phyloP scores from a whole-genome alignment of 192 early-diverging fungal genomes.

The Paraglomus brasilianum region DNA sequence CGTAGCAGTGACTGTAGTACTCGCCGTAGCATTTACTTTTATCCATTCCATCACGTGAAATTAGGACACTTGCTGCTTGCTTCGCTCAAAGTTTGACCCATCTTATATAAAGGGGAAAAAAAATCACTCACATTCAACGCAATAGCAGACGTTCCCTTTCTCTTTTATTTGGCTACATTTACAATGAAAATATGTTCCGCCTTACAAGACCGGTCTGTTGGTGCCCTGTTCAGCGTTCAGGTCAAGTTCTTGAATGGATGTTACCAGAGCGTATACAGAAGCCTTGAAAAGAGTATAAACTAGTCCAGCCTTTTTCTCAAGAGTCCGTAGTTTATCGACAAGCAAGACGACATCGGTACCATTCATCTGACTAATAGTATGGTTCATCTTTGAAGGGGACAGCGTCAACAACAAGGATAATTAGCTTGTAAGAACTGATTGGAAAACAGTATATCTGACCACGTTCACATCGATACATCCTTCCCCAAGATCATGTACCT shows the following conservation, averaged over 20 bases:
- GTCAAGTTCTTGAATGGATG: neutral
- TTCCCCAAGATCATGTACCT: neutral
- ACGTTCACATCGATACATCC: neutral
- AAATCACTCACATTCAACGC: no score
- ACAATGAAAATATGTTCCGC: no score
- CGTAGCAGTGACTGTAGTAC: no score
- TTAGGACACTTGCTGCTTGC: no score
- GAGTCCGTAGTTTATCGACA: constrained; percentile 38
- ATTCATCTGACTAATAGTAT: constrained; percentile 34
- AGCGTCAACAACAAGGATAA: neutral
- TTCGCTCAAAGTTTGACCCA: no score
- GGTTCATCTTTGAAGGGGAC: constrained; percentile 32
- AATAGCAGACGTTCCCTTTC: no score
- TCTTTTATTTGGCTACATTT: no score
- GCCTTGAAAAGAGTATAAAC: constrained; percentile 44
- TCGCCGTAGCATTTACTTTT: no score
- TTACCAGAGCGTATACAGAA: constrained; percentile 38
- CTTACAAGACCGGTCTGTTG: no score
- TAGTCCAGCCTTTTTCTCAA: constrained; percentile 41
- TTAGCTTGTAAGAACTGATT: neutral
- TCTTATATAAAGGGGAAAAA: no score
- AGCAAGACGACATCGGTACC: constrained; percentile 32
- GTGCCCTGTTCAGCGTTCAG: no score
- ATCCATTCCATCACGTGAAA: no score
- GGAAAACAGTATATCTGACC: neutral